Evolutionary conservation across 148 eudicot species (phyloP), one percentile per base, ranked within the genome.

Genomic region (Talinum fruticosum): DNA sequence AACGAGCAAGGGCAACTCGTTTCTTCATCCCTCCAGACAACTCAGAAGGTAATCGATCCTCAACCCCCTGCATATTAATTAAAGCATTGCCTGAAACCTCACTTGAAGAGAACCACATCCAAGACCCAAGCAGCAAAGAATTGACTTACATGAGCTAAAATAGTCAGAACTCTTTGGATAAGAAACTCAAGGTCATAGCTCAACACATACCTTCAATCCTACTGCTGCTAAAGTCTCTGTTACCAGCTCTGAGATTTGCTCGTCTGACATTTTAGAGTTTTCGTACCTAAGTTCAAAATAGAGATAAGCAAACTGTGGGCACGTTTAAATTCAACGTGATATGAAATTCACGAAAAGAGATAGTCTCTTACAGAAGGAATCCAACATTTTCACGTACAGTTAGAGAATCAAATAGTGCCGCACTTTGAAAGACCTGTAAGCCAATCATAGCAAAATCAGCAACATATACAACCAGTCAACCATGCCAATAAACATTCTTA

Each of bases 1-100:
- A 92, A 32, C 98, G 96, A 34, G 98, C 98, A 49, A 94, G 69
- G 36, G 97, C 98, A 83, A 94, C 97, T 77, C 98, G 87, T 82
- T 94, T 94, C 81, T 92, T 94, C 98, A 94, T 94, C 72, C 98
- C 98, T 34, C 98, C 98, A 44, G 98, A 94, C 83, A 94, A 85
- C 85, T 94, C 97, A 26, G 98, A 94, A 67, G 97, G 98, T 67
- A 90, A 78, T 53, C 95, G 87, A 57, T 92, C 92, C 81, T 94
- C 98, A 79, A 92, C 97, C 65, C 80, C 97, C 98, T 92, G 83
- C 80, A 87, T 59, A 81, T 66, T n/a, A 79, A 49, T 70, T 38
- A 69, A 64, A 74, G 53, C 35, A 73, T 77, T 28, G 28, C 68
- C 69, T n/a, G 10, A 72, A 32, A 69, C 66, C 45, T n/a, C 26